Percentiles rank a stretch among this genome's conserved stretches.
phyloP scores from a whole-genome alignment of 495 filamentous ascomycete genomes.

The Daldinia loculata region DNA sequence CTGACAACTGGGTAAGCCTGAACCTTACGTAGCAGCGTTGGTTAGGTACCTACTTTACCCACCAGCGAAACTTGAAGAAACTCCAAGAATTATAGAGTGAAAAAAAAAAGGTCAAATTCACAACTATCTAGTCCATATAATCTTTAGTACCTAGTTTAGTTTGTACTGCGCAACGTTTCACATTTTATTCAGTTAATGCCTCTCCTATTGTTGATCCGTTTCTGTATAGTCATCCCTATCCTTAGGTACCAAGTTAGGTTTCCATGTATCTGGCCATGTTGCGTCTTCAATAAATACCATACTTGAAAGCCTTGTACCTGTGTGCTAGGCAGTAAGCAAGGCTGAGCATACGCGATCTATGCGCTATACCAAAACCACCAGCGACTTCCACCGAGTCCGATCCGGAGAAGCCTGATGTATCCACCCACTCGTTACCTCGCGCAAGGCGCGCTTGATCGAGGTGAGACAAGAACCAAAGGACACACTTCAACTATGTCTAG shows the following conservation, averaged over 20 bases:
- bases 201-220: neutral
- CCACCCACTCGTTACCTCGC: neutral
- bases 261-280: no score
- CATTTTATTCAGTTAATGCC: neutral
- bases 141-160: no score
- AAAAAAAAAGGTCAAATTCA: neutral
- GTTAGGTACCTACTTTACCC: constrained; percentile 6
- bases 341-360: neutral
- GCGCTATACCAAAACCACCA: neutral
- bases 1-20: neutral
- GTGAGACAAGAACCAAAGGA: neutral
- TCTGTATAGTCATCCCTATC: neutral
- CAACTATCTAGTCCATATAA: neutral
- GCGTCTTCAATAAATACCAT: neutral
- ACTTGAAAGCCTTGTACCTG: neutral
- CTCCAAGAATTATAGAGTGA: constrained; percentile 20
- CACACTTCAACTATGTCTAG: neutral
- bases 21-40: neutral
- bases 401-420: neutral
- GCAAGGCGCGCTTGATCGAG: neutral
- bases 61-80: constrained; percentile 47
- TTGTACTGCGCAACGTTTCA: neutral
- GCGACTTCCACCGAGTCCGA: neutral
- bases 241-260: no score
- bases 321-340: neutral